Evolutionary conservation across 2,329 filamentous ascomycete species (phyloP), one percentile per base, ranked within the genome.

Genomic region (Chaetomiaceae sp.): DNA sequence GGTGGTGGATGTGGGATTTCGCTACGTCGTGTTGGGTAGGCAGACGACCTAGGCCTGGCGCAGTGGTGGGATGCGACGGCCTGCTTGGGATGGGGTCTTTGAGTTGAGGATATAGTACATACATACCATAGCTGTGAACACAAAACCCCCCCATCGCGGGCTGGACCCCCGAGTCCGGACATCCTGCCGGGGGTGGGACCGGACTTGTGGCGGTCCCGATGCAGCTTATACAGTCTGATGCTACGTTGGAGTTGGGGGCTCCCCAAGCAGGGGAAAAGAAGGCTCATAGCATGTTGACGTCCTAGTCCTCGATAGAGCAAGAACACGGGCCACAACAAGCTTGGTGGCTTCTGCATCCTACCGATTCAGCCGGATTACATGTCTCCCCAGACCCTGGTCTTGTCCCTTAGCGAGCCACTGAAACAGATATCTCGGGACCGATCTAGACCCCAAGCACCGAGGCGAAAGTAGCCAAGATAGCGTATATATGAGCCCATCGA

Each of bases 181-280:
- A 37, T 48, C 21, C 36, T 30, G 21, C 37, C 47, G 37, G 47
- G 36, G 27, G 47, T 36, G 29, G 23, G 9, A 34, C 29, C 37
- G 47, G 47, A 43, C 47, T 34, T 42, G 38, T 42, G 37, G 38
- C 37, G 38, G 36, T 2, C n/a, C 48, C 48, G 32, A 50, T 44
- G 48, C 38, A 50, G 2, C n/a, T 50, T 14, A 29, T 44, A 43
- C n/a, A 13, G 11, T 8, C 27, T 7, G 21, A 40, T 40, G 20
- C 21, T 13, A 40, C 37, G 9, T 27, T 27, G 25, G 5, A 27
- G 9, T 27, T 27, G 25, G 25, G 25, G 25, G 5, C 18, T 23
- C 18, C 5, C 23, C 36, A 21, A 5, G 25, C 25, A 9, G 9
- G 25, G 25, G 25, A 9, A 27, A 27, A 27, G 25, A 5, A 27